These are phyloP conservation scores for Phyllostachys edulis DNA, from an alignment of 176 grass and related monocot genomes.

Conservation along the genomic window DNA sequence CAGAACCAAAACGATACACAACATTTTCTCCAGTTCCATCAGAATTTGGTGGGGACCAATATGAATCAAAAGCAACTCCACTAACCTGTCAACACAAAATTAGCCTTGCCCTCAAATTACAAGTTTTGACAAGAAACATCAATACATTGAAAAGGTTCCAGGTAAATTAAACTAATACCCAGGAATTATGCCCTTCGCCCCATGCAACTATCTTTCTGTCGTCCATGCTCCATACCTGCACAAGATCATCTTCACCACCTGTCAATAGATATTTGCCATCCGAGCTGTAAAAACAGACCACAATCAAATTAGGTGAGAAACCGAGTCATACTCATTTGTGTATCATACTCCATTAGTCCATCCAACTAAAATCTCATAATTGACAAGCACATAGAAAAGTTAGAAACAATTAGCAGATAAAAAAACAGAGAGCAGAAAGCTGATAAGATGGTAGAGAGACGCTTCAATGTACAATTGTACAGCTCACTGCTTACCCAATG, in stretches of 20 bases:
- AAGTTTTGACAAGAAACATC: slow-evolving; percentile 19
- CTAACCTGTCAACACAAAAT: slow-evolving; percentile 65
- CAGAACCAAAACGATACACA: slow-evolving; percentile 95
- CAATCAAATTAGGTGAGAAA: slow-evolving; percentile 26
- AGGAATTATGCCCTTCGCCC: slow-evolving; percentile 97
- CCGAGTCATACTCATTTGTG: slow-evolving; percentile 10
- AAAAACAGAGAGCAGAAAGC: background rate
- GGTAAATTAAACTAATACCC: slow-evolving; percentile 55
- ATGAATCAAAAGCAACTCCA: slow-evolving; percentile 95
- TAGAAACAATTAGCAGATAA: slow-evolving; percentile 11
- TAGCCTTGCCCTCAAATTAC: background rate
- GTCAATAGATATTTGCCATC: slow-evolving; percentile 96
- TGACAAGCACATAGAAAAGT: slow-evolving; percentile 17
- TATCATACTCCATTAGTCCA: background rate
- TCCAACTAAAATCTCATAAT: background rate
- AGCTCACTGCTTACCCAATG: slow-evolving; percentile 10
- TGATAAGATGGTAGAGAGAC: background rate
- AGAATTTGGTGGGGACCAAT: slow-evolving; percentile 89
- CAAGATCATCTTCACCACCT: slow-evolving; percentile 96
- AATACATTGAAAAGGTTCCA: slow-evolving; percentile 6
- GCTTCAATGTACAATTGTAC: background rate
- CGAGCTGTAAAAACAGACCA: slow-evolving; percentile 47
- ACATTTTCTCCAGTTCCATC: slow-evolving; percentile 75
- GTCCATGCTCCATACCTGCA: slow-evolving; percentile 96
- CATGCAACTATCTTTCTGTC: slow-evolving; percentile 89